Percentiles rank a stretch among this genome's conserved stretches.
These are phyloP conservation scores for Pyrenophora tritici-repentis DNA, from an alignment of 2,329 filamentous ascomycete genomes.

Conservation along the genomic window DNA sequence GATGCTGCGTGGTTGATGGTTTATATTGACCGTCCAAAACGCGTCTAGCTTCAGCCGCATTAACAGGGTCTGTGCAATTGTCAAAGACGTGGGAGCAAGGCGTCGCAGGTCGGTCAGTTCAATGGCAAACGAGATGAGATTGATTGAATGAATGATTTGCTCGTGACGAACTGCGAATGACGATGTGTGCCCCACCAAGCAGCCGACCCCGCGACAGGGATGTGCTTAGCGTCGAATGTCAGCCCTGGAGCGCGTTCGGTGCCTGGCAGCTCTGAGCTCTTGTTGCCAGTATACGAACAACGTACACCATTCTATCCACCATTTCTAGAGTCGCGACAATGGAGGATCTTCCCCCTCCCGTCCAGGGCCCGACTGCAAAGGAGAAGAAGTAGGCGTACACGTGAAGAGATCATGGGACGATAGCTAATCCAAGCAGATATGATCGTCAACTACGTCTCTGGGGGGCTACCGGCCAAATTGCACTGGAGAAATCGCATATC, in stretches of 20 bases:
- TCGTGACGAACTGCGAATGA: constrained; percentile 9
- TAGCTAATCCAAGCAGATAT: constrained; percentile 63
- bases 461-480: constrained; percentile 89
- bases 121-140: neutral
- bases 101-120: neutral
- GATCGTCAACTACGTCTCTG: constrained; percentile 93
- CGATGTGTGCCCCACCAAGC: constrained; percentile 13
- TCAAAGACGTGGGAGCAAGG: neutral
- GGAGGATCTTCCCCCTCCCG: constrained; percentile 46
- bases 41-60: constrained; percentile 19
- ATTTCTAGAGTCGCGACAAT: constrained; percentile 22
- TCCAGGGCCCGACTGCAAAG: constrained; percentile 51
- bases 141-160: constrained; percentile 5
- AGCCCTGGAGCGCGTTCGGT: neutral
- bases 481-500: constrained; percentile 89
- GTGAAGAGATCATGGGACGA: neutral
- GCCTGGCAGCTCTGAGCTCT: constrained; percentile 1
- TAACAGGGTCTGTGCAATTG: neutral
- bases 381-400: constrained; percentile 55
- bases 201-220: constrained; percentile 18
- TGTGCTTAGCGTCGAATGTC: constrained; percentile 15
- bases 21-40: constrained; percentile 22
- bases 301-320: neutral
- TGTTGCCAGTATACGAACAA: constrained; percentile 5
- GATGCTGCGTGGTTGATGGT: constrained; percentile 35